Evolutionary conservation across 2,329 filamentous ascomycete genomes (phyloP), one percentile per base, ranked within the genome.

Genomic region (Fragosphaeria purpurea): DNA sequence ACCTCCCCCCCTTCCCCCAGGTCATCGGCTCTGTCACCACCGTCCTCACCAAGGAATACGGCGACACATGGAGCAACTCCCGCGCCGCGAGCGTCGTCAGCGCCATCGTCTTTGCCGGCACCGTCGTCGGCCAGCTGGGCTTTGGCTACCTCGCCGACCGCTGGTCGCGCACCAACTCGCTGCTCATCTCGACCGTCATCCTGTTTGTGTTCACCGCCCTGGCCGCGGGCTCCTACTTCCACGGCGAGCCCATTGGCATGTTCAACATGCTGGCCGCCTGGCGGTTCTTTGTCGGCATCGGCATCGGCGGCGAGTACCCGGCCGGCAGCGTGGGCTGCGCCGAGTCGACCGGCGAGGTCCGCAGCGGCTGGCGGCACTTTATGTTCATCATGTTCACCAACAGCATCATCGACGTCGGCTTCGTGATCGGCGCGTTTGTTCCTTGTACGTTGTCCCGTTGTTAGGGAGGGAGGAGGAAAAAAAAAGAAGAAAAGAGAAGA

Each of bases 11-110:
- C 35, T 37, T 11, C 35, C 35, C 35, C 11, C 10, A 85, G 85
- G 85, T 95, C 56, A 95, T 95, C 59, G 88, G 90, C 6, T 86
- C 85, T 7, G 89, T 95, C 52, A 86, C 84, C 59, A 94, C 88
- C 1, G 80, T 89, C 52, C 77, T 95, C 6, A 66, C 64, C 22
- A 67, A 64, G 0, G 75, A 94, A 58, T 95, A 95, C 62, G 77
- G 77, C 41, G 67, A 74, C 1, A 66, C 76, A n/a, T 96, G 89
- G 67, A 73, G 64, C n/a, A 69, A 71, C 3, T 91, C 86, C 0
- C 70, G 72, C 0, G 84, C 88, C 2, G 79, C 82, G 56, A 79
- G 79, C 59, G 88, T 93, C 59, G 84, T 95, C 50, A 75, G 82
- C 31, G 83, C 84, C 53, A 93, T 95, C 60, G 85, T 87, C 6